Percentiles rank a stretch among this genome's conserved stretches.
Evolutionary conservation across 805 yeast genomes (phyloP).

Genomic region (Groenewaldozyma tartarivorans): DNA sequence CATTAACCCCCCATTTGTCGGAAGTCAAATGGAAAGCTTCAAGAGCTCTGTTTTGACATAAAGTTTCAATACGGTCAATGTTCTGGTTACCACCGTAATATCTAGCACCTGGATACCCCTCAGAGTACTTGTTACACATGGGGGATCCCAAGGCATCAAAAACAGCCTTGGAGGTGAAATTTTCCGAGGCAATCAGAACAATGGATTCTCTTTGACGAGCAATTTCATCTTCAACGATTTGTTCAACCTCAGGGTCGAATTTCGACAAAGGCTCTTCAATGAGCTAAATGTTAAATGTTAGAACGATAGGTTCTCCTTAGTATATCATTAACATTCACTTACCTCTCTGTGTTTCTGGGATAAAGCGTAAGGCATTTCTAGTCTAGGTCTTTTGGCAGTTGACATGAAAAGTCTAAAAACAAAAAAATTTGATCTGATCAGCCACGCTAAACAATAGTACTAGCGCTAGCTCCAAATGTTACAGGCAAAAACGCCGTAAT

Average conservation of each 20-base stretch:
- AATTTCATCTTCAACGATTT: conserved; percentile 55
- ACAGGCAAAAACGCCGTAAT: too few relatives aligned
- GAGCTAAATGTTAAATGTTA: conserved; percentile 16
- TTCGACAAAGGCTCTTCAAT: conserved; percentile 22
- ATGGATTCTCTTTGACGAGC: conserved; percentile 89
- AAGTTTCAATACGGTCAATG: conserved; percentile 84
- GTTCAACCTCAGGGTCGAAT: conserved; percentile 33
- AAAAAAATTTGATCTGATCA: too few relatives aligned
- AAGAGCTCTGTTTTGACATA: conserved; percentile 92
- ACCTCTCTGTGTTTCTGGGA: conserved; percentile 25
- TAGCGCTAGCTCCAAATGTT: too few relatives aligned
- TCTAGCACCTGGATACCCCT: conserved; percentile 98
- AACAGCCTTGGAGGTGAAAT: conserved; percentile 92
- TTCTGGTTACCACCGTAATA: conserved; percentile 98
- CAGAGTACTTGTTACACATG: conserved; percentile 97
- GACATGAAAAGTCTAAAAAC: too few relatives aligned
- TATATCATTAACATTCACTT: conserved; percentile 4
- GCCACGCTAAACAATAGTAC: too few relatives aligned
- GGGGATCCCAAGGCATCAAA: conserved; percentile 95
- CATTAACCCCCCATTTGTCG: conserved; percentile 95
- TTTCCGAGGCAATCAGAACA: conserved; percentile 92
- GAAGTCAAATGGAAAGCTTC: conserved; percentile 75
- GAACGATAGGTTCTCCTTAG: not conserved
- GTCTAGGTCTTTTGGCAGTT: conserved; percentile 6
- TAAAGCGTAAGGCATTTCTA: conserved; percentile 19